Evolutionary conservation across 768 basidiomycete genomes (phyloP), one percentile per base, ranked within the genome.

Genomic region (Leccinum imitatum): DNA sequence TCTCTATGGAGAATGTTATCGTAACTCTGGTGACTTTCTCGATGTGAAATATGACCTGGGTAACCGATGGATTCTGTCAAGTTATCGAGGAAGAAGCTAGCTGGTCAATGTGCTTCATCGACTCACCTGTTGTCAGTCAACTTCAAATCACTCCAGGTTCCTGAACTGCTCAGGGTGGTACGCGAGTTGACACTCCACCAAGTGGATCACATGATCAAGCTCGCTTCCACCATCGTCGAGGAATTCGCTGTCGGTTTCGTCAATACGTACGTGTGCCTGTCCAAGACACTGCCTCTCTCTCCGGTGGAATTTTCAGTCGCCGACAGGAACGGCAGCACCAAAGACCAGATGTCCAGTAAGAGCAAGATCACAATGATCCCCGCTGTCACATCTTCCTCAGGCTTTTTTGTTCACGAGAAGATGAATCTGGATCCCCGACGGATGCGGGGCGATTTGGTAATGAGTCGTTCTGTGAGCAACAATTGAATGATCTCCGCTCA

Each of bases 221-320:
- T 19, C 41, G n/a, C 41, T 44, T 44, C 41, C n/a, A 44, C 41
- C 13, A 44, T n/a, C 41, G 37, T 44, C 41, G 17, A 44, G 17
- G 41, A 19, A 19, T n/a, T 19, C 41, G 33, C 17, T 15, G 44
- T 54, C 39, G 2, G 10, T 23, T 23, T 59, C 31, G 25, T 21
- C 47, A 31, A 37, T 21, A 25, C 46, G 31, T 31, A 30, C 10
- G 30, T 25, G 51, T 46, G 39, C 50, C 50, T 56, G 54, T 35
- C 30, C 17, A 52, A n/a, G 17, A 31, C 33, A 48, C 23, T 44
- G 56, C 58, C 14, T 48, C 55, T 51, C 35, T 33, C 41, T 4
- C 31, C 57, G 59, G 60, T 46, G 27, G 50, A 50, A 50, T 55
- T 25, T 48, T 50, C 57, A 59, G 47, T 64, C 44, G 7, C 63